Conservation (phyloP, 495 filamentous ascomycete species). For the Hypomontagnella monticulosa region DNA sequence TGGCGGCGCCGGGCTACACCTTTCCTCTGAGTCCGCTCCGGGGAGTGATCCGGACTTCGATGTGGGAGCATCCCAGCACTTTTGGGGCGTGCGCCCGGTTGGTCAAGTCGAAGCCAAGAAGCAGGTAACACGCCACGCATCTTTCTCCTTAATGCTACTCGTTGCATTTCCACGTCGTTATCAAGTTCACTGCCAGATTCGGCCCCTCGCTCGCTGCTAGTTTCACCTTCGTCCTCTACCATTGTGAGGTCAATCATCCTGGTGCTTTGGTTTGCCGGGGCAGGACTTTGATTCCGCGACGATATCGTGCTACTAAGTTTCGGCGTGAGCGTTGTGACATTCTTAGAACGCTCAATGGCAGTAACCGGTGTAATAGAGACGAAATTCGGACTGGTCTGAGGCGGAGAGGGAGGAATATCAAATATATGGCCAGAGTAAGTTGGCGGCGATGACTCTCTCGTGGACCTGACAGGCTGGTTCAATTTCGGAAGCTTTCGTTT, state of each 20-base stretch:
- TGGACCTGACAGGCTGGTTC: slow-evolving; percentile 20
- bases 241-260: slow-evolving; percentile 42
- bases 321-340: slow-evolving; percentile 25
- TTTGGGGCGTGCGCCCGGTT: slow-evolving; percentile 46
- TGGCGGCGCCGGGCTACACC: slow-evolving; percentile 64
- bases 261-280: slow-evolving; percentile 35
- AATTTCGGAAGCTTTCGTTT: slow-evolving; percentile 36
- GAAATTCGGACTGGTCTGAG: slow-evolving; percentile 41
- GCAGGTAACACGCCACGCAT: slow-evolving; percentile 91
- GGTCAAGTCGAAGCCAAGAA: slow-evolving; percentile 85
- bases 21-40: slow-evolving; percentile 53
- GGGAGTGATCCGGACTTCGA: slow-evolving; percentile 50
- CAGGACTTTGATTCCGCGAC: slow-evolving; percentile 37
- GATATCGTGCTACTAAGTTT: slow-evolving; percentile 40
- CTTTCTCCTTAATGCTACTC: slow-evolving; percentile 53
- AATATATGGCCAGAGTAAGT: slow-evolving; percentile 27
- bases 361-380: slow-evolving; percentile 24
- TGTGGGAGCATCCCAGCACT: slow-evolving; percentile 43
- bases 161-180: slow-evolving; percentile 58
- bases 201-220: slow-evolving; percentile 14
- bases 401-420: slow-evolving; percentile 43
- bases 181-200: slow-evolving; percentile 44
- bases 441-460: slow-evolving; percentile 13
- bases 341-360: slow-evolving; percentile 8
- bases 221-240: slow-evolving; percentile 25